Evolutionary conservation across 2,329 filamentous ascomycete species (phyloP).

Genomic region (Epichloe sp.): DNA sequence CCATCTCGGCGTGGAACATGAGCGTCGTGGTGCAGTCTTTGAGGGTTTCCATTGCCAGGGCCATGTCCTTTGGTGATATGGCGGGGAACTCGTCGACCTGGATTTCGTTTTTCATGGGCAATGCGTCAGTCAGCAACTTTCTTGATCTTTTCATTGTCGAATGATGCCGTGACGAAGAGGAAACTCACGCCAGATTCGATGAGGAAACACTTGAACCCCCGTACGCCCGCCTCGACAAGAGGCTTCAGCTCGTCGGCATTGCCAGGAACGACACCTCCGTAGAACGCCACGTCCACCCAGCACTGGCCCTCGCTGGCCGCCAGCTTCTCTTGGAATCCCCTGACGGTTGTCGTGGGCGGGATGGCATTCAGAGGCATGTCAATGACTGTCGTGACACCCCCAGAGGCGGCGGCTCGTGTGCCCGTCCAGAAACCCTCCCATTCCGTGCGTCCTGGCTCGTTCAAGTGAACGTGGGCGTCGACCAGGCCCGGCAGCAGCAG

Average conservation of each 20-base stretch:
- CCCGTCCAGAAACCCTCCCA: slow-evolving; percentile 98
- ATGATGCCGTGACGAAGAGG: background rate
- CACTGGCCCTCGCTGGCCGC: slow-evolving; percentile 74
- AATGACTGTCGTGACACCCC: slow-evolving; percentile 89
- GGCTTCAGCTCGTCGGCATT: slow-evolving; percentile 69
- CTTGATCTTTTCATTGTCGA: background rate
- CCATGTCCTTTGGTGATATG: slow-evolving; percentile 67
- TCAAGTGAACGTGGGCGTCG: slow-evolving; percentile 94
- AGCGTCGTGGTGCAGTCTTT: slow-evolving; percentile 74
- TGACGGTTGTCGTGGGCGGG: slow-evolving; percentile 83
- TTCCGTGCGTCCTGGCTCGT: slow-evolving; percentile 91
- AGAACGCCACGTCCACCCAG: slow-evolving; percentile 99
- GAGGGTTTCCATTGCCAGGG: slow-evolving; percentile 66
- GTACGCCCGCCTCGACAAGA: slow-evolving; percentile 72
- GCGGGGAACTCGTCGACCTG: slow-evolving; percentile 96
- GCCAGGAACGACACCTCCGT: slow-evolving; percentile 85
- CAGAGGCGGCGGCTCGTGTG: slow-evolving; percentile 84
- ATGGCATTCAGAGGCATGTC: slow-evolving; percentile 98
- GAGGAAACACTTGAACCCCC: slow-evolving; percentile 94
- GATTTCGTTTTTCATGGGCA: background rate
- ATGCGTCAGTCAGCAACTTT: background rate
- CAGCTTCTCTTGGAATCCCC: slow-evolving; percentile 72
- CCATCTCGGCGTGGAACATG: slow-evolving; percentile 99
- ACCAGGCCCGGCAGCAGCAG: slow-evolving; percentile 84
- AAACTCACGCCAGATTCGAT: slow-evolving; percentile 81